phyloP scores from a whole-genome alignment of 2,329 filamentous ascomycete species.

The Pseudocercospora cruenta region DNA sequence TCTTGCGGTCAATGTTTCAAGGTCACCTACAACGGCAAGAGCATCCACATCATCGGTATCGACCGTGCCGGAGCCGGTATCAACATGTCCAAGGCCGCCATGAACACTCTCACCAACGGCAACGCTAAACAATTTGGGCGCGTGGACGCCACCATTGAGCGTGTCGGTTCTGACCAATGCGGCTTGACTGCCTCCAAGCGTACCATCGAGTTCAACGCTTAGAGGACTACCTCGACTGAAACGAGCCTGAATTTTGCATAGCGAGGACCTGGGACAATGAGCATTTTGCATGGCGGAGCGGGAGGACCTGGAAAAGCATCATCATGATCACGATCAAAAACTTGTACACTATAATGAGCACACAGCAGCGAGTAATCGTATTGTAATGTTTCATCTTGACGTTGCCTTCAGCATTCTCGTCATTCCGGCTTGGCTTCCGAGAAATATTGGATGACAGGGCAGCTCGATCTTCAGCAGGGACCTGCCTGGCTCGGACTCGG shows the following conservation, averaged over 20 bases:
- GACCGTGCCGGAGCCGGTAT: conserved; percentile 53
- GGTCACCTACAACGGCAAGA: conserved; percentile 52
- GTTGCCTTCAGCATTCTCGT: neutral
- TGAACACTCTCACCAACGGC: conserved; percentile 54
- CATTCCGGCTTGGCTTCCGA: neutral
- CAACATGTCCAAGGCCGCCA: conserved; percentile 53
- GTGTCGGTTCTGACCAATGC: conserved; percentile 45
- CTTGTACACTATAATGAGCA: neutral
- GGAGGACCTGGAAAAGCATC: neutral
- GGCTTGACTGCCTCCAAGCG: conserved; percentile 34
- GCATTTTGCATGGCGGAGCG: neutral
- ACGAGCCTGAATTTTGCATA: neutral
- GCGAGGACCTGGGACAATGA: neutral
- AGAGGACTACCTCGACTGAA: neutral
- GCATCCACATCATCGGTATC: conserved; percentile 55
- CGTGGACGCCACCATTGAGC: conserved; percentile 46
- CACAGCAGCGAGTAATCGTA: neutral
- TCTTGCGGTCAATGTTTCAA: conserved; percentile 59
- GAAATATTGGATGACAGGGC: neutral
- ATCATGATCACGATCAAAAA: neutral
- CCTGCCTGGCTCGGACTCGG: neutral
- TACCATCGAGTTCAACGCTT: conserved; percentile 31
- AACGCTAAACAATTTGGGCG: conserved; percentile 45
- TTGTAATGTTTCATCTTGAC: neutral
- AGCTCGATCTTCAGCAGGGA: neutral